Evolutionary conservation across 2,329 filamentous ascomycete genomes (phyloP), one percentile per base, ranked within the genome.

Genomic region (Pseudopithomyces chartarum): DNA sequence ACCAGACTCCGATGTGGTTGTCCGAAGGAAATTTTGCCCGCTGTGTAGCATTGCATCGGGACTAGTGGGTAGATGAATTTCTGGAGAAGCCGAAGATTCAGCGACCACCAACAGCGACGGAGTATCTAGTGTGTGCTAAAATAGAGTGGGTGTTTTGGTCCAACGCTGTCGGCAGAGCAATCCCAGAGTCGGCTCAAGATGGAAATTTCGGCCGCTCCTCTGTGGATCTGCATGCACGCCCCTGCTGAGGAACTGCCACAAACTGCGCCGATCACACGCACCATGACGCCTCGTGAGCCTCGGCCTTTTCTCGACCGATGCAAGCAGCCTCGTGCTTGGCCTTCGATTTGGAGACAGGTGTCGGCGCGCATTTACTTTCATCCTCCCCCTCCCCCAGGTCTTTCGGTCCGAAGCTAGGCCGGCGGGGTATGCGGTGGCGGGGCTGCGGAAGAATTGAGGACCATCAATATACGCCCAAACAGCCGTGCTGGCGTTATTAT

Each of bases 391-490:
- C 23, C 43, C n/a, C 48, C 38, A 33, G n/a, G 20, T 26, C 12
- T 54, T 32, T 54, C 64, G 64, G 66, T 38, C 62, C 60, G 64
- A 64, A 53, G 54, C 56, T 60, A 52, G 17, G 29, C 68, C 67
- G 67, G 66, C 62, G 66, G 67, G 65, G 68, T 55, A 65, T 17
- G 62, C 59, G 52, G 57, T 57, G 65, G 66, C 56, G 64, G 64
- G 63, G 58, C 55, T 49, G 58, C 68, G 70, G 70, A 68, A 67
- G 56, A 69, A 73, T 68, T 72, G 65, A 72, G 62, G 58, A 20
- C 57, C 68, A 69, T 68, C 70, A 73, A 72, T 71, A 26, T 67
- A 71, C 61, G 61, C 43, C 48, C 46, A 54, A 59, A 61, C 57
- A 55, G 54, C 45, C 55, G 57, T 47, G 56, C 55, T 34, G 6